Evolutionary conservation across 2,329 filamentous ascomycete species (phyloP), one percentile per base, ranked within the genome.

Genomic region (Septoria linicola): DNA sequence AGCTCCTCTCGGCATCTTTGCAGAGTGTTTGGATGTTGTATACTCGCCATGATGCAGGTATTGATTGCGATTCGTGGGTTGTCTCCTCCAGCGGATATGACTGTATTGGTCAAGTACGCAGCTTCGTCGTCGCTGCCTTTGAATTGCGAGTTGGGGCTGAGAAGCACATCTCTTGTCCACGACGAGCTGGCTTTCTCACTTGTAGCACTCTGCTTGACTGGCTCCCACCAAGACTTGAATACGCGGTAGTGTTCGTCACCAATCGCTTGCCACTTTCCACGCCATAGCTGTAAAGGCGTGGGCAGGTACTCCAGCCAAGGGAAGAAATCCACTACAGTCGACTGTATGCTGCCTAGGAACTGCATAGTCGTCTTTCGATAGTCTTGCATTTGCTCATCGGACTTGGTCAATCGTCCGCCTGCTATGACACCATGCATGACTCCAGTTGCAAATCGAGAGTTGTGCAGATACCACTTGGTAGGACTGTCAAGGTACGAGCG

Each of bases 1-100:
- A 53, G 41, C 17, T 53, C 51, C 3, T 31, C 17, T 4, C 34
- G 45, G 30, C 45, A 49, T 27, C 41, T 31, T 4, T 20, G 7
- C 11, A 41, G 42, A 14, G 40, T 40, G 8, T 49, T 39, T 20
- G 40, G 40, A 13, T 53, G 25, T 2, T 19, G 3, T 4, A 53
- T 47, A 40, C 39, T 37, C 3, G 51, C 51, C 51, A 53, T 53
- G 32, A 53, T 30, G 20, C 44, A 53, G 21, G 51, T 53, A 40
- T 53, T 53, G 32, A 53, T 14, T 11, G 51, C 51, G n/a, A 53
- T 45, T 20, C 51, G 39, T 13, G 51, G 51, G 21, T 53, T 53
- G 25, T 53, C 51, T n/a, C 51, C 51, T 8, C 51, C 51, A 6
- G 51, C 51, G 6, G 51, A 53, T 19, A 53, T 49, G 45, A 53